phyloP scores from a whole-genome alignment of 2,329 filamentous ascomycete species.

The Magnaporthiopsis poae region DNA sequence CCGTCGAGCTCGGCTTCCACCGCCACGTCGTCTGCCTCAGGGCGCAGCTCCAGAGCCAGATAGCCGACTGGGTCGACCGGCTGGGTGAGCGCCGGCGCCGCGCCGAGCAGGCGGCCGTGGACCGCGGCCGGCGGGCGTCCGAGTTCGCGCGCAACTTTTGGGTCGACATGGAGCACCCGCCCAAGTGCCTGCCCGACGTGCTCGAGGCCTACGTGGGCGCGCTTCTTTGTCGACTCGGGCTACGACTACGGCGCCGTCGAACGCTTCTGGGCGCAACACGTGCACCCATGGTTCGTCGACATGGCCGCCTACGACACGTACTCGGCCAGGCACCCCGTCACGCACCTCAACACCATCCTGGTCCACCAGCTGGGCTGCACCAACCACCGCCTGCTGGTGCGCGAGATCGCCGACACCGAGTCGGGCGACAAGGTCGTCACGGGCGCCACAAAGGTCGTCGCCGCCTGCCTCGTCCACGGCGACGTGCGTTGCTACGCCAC shows the following conservation, averaged over 20 bases:
- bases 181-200: constrained; percentile 72
- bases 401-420: constrained; percentile 32
- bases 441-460: constrained; percentile 42
- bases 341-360: constrained; percentile 56
- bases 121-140: constrained; percentile 22
- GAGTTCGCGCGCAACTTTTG: constrained; percentile 57
- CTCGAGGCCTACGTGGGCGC: constrained; percentile 84
- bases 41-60: constrained; percentile 31
- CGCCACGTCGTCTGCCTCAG: constrained; percentile 55
- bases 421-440: constrained; percentile 21
- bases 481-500: constrained; percentile 52
- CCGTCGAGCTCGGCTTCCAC: constrained; percentile 69
- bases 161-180: constrained; percentile 52
- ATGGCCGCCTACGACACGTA: constrained; percentile 82
- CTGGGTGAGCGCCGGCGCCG: constrained; percentile 33
- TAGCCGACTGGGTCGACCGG: constrained; percentile 46
- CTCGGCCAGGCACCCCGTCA: constrained; percentile 77
- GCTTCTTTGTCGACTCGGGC: constrained; percentile 79
- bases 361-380: constrained; percentile 55
- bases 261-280: constrained; percentile 64
- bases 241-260: constrained; percentile 69
- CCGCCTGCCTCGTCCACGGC: constrained; percentile 68
- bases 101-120: constrained; percentile 25
- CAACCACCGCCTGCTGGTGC: constrained; percentile 44
- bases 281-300: constrained; percentile 68